phyloP scores from a whole-genome alignment of 1,284 basidiomycete species.

The Cryptococcus wingfieldii region DNA sequence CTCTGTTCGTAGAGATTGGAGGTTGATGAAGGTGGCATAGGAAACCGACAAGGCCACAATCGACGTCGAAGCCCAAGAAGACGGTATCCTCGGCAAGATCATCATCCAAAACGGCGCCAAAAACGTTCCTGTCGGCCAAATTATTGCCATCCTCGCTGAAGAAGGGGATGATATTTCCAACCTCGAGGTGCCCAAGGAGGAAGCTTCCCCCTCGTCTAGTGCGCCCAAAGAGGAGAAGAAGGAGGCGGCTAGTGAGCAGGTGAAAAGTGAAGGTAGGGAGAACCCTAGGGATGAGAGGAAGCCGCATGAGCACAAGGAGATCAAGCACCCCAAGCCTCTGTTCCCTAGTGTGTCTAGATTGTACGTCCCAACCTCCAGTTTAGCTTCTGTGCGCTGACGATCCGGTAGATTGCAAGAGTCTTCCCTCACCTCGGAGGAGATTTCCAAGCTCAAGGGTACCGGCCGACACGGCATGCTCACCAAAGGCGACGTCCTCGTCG shows the following conservation, averaged over 20 bases:
- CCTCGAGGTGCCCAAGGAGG: constrained; percentile 61
- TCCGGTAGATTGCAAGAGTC: constrained; percentile 41
- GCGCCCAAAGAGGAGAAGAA: constrained; percentile 7
- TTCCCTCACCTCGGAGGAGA: constrained; percentile 45
- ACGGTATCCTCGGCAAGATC: constrained; percentile 90
- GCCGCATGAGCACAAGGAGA: constrained; percentile 31
- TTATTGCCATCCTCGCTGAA: constrained; percentile 90
- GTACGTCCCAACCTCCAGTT: constrained; percentile 22
- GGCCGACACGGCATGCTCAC: constrained; percentile 84
- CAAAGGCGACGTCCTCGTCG: constrained; percentile 80
- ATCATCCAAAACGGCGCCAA: constrained; percentile 72
- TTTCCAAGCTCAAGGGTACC: constrained; percentile 56
- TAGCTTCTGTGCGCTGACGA: not conserved
- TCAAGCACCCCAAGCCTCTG: constrained; percentile 38
- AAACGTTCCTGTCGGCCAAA: constrained; percentile 77
- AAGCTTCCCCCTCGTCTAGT: constrained; percentile 49
- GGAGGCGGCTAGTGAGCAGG: constrained; percentile 9
- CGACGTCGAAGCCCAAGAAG: constrained; percentile 97
- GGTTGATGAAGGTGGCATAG: not conserved
- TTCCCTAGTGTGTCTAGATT: constrained; percentile 45
- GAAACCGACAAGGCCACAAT: constrained; percentile 99
- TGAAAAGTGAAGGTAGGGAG: constrained; percentile 10
- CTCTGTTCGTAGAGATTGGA: not conserved
- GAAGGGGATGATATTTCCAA: constrained; percentile 92
- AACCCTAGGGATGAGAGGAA: constrained; percentile 6